Conservation (phyloP, 495 filamentous ascomycete species). For the Trichoderma erinaceum region DNA sequence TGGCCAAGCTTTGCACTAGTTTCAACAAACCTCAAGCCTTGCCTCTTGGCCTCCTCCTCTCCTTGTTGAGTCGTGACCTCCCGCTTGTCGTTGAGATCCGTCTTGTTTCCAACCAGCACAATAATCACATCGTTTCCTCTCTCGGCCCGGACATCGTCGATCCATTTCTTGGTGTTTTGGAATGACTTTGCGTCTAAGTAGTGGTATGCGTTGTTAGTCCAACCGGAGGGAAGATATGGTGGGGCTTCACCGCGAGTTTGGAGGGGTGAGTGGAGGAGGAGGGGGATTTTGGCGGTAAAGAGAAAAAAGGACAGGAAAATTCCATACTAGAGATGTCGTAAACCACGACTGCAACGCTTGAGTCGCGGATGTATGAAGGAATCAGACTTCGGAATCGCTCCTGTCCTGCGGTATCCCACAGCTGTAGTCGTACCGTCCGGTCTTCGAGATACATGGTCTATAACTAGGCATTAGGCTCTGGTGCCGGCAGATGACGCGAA, state of each 20-base stretch:
- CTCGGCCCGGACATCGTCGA: conserved; percentile 95
- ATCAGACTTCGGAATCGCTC: conserved; percentile 95
- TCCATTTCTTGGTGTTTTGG: conserved; percentile 98
- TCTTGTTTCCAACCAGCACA: conserved; percentile 97
- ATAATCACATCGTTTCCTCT: conserved; percentile 98
- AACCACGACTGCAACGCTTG: conserved; percentile 92
- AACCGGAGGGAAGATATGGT: not conserved
- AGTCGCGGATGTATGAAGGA: conserved; percentile 96
- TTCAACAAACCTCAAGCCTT: conserved; percentile 96
- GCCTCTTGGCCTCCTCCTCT: conserved; percentile 97
- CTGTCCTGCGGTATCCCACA: conserved; percentile 98
- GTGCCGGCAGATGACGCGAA: conserved; percentile 16
- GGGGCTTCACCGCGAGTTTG: conserved; percentile 18
- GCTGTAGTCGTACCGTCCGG: conserved; percentile 89
- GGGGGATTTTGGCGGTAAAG: conserved; percentile 16
- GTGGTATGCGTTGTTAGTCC: not conserved
- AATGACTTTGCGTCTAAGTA: conserved; percentile 75
- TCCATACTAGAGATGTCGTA: conserved; percentile 87
- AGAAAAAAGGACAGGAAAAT: not conserved
- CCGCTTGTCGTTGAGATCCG: conserved; percentile 93
- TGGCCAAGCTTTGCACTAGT: conserved; percentile 97
- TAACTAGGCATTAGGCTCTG: conserved; percentile 23
- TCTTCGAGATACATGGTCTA: conserved; percentile 99
- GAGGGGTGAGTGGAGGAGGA: not conserved
- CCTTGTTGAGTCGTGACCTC: conserved; percentile 92